phyloP scores from a whole-genome alignment of 768 basidiomycete species.

The Rhizopogon salebrosus region DNA sequence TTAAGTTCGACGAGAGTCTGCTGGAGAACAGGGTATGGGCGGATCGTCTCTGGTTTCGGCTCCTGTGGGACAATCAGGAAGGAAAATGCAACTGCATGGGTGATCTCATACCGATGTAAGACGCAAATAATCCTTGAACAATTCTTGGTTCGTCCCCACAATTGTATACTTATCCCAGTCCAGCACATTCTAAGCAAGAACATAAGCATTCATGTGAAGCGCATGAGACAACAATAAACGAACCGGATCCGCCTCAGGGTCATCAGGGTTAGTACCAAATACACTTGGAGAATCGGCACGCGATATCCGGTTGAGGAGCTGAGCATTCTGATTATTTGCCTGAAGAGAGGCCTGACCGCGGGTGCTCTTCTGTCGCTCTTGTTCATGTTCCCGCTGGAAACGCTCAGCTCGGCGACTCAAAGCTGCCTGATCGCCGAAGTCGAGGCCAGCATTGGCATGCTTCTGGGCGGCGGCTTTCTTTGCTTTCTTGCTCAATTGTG shows the following conservation, averaged over 20 bases:
- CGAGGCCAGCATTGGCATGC: slow-evolving; percentile 31
- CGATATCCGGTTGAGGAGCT: slow-evolving; percentile 45
- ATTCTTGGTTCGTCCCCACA: slow-evolving; percentile 80
- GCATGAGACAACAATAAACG: slow-evolving; percentile 19
- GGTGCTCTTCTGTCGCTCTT: slow-evolving; percentile 63
- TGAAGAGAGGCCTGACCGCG: slow-evolving; percentile 34
- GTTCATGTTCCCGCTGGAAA: slow-evolving; percentile 86
- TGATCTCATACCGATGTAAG: slow-evolving; percentile 69
- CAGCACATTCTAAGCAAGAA: slow-evolving; percentile 70
- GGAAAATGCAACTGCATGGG: neutral
- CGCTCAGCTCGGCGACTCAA: slow-evolving; percentile 78
- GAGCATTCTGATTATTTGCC: slow-evolving; percentile 44
- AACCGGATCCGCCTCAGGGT: slow-evolving; percentile 71
- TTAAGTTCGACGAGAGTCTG: slow-evolving; percentile 85
- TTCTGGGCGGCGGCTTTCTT: slow-evolving; percentile 51
- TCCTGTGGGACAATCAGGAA: slow-evolving; percentile 47
- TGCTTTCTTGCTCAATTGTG: slow-evolving; percentile 49
- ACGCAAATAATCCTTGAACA: slow-evolving; percentile 96
- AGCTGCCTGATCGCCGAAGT: slow-evolving; percentile 63
- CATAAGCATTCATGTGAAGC: slow-evolving; percentile 4
- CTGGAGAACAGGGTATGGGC: slow-evolving; percentile 80
- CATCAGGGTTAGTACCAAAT: slow-evolving; percentile 44
- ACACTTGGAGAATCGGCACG: slow-evolving; percentile 46
- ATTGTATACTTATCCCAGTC: slow-evolving; percentile 97
- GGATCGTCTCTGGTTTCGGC: slow-evolving; percentile 90